Conservation (phyloP, 768 basidiomycete species). For the Trichaptum fuscoviolaceum region DNA sequence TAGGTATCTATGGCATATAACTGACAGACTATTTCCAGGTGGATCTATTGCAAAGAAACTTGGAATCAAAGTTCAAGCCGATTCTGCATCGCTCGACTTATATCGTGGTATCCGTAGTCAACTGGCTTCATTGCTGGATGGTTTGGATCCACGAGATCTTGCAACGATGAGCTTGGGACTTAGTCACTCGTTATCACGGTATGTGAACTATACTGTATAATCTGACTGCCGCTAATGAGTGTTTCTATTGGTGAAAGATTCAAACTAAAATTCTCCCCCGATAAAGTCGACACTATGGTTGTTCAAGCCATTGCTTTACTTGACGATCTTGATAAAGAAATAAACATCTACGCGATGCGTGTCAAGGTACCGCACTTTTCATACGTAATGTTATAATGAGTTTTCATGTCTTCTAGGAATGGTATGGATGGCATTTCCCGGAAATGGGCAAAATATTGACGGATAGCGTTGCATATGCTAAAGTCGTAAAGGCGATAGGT, state of each 20-base stretch:
- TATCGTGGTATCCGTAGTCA: constrained; percentile 96
- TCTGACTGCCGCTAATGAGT: neutral
- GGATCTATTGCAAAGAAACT: constrained; percentile 91
- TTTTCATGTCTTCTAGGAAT: constrained; percentile 63
- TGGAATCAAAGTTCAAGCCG: constrained; percentile 75
- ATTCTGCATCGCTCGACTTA: constrained; percentile 61
- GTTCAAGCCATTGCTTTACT: constrained; percentile 97
- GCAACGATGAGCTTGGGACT: constrained; percentile 98
- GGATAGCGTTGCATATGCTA: constrained; percentile 96
- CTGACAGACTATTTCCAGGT: constrained; percentile 36
- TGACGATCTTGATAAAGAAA: constrained; percentile 98
- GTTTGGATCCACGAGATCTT: constrained; percentile 88
- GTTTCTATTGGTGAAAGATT: constrained; percentile 48
- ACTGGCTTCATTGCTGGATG: constrained; percentile 80
- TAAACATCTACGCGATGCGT: constrained; percentile 99
- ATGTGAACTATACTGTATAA: constrained; percentile 15
- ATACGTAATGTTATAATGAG: neutral
- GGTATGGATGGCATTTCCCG: constrained; percentile 99
- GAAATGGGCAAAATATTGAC: constrained; percentile 98
- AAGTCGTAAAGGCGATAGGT: constrained; percentile 90
- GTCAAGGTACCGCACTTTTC: constrained; percentile 68
- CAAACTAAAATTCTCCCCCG: constrained; percentile 99
- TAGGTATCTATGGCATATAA: constrained; percentile 7
- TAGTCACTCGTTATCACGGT: constrained; percentile 95
- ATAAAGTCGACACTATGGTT: constrained; percentile 99